Base-by-base conservation (phyloP, 2,329 filamentous ascomycete genomes). In the Xylariaceae sp. region DNA sequence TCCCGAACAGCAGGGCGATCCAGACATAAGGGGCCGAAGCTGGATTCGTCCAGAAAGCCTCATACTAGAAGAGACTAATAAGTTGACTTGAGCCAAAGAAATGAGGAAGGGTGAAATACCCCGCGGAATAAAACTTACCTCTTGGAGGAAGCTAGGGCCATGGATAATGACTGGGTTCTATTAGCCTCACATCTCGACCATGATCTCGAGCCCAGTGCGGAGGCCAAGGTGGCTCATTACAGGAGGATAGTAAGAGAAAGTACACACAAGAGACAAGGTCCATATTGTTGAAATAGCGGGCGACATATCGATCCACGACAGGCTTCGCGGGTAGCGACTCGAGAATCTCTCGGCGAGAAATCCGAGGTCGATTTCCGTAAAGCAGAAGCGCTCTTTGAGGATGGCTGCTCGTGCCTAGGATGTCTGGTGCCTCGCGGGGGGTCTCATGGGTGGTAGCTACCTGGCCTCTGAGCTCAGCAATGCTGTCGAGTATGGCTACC, bases 1-100 rank as follows among this genome's bases (percentile, higher is more conserved):
- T n/a, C n/a, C n/a, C n/a, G n/a, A n/a, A n/a, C 39, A 75, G 70
- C 36, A 75, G 55, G 1, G 69, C 68, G 40, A 75, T 54, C 71
- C 72, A 76, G n/a, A 71, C 67, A n/a, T 70, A 50, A 5, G 65
- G 61, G 1, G 69, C 67, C 9, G 68, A 64, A 3, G 59, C 60
- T 1, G 71, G 69, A 38, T 63, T 64, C 40, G 60, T 44, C 71
- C 71, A 75, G 49, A 74, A 70, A 36, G 61, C 59, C 39, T 75
- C 67, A 48, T 75, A 76, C 51, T 74, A 63, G 21, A 14, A 14
- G 9, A 16, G 18, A 17, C 14, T 8, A 3, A n/a, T n/a, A 3
- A 15, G 34, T 24, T 33, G 28, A 15, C 2, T 7, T 18, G 14
- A 15, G 4, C 15, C 8, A 17, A 12, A 11, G 17, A 9, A 26